These are phyloP conservation scores for Penicillium italicum DNA, from an alignment of 2,329 filamentous ascomycete genomes.

Conservation along the genomic window DNA sequence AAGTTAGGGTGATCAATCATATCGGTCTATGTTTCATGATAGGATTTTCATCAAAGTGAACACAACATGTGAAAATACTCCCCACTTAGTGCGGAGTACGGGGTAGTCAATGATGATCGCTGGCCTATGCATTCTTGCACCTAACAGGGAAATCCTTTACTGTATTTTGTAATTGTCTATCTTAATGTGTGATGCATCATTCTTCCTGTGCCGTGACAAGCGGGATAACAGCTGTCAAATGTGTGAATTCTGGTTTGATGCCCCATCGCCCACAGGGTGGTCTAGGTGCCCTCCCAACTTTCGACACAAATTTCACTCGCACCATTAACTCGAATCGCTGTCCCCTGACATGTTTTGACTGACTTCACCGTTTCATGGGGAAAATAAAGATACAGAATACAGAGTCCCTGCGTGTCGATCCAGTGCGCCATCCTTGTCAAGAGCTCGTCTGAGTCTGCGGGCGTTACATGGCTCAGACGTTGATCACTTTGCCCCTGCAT, in stretches of 20 bases:
- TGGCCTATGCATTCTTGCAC: background rate
- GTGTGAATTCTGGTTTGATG: background rate
- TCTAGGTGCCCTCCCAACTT: background rate
- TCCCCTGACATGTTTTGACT: background rate
- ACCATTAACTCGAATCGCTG: background rate
- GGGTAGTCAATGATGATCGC: background rate
- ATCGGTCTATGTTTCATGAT: background rate
- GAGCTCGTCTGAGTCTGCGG: background rate
- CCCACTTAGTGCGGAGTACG: background rate
- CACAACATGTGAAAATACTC: background rate
- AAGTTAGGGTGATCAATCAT: background rate
- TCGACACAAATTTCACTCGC: background rate
- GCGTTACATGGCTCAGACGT: background rate
- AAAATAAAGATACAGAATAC: background rate
- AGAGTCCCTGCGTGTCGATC: background rate
- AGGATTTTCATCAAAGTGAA: background rate
- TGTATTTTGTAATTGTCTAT: background rate
- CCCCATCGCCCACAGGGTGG: background rate
- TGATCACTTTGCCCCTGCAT: constrained; percentile 5
- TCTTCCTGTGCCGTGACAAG: background rate
- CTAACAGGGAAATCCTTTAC: background rate
- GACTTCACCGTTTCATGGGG: background rate
- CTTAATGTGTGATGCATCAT: constrained; percentile 20
- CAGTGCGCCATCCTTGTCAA: background rate
- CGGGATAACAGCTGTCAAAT: background rate